Evolutionary conservation across 495 filamentous ascomycete species (phyloP).

Genomic region (Aspergillus steynii): DNA sequence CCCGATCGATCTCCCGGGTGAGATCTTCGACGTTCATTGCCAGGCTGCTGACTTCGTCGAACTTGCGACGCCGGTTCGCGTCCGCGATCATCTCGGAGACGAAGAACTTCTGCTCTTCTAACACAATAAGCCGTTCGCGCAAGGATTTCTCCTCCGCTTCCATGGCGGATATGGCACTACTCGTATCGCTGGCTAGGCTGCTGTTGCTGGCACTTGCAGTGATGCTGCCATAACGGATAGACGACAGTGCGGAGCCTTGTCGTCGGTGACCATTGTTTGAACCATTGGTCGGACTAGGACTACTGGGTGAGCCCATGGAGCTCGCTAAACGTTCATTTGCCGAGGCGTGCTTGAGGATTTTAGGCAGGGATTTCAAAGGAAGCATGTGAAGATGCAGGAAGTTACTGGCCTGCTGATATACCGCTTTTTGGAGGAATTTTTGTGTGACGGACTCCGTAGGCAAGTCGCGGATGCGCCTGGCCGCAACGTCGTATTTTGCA

Average conservation of each 20-base stretch:
- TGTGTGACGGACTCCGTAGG: slow-evolving; percentile 73
- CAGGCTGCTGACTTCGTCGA: slow-evolving; percentile 85
- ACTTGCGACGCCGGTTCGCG: slow-evolving; percentile 76
- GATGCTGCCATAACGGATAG: slow-evolving; percentile 56
- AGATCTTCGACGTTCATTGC: slow-evolving; percentile 83
- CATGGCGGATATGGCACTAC: slow-evolving; percentile 65
- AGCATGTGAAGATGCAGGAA: slow-evolving; percentile 94
- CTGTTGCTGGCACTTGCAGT: slow-evolving; percentile 53
- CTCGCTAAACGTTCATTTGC: slow-evolving; percentile 40
- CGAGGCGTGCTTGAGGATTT: slow-evolving; percentile 71
- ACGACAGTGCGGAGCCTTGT: slow-evolving; percentile 52
- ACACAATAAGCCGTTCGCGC: slow-evolving; percentile 78
- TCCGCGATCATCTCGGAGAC: slow-evolving; percentile 85
- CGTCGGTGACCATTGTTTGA: slow-evolving; percentile 37
- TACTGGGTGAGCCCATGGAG: slow-evolving; percentile 32
- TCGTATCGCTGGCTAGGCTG: slow-evolving; percentile 63
- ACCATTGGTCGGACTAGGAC: slow-evolving; percentile 29
- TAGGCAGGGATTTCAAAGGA: slow-evolving; percentile 82
- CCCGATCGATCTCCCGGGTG: slow-evolving; percentile 73
- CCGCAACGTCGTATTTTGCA: slow-evolving; percentile 82
- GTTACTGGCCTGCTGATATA: slow-evolving; percentile 78
- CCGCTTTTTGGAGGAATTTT: slow-evolving; percentile 73
- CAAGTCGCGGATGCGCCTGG: slow-evolving; percentile 78
- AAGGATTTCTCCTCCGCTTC: slow-evolving; percentile 87
- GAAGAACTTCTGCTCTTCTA: slow-evolving; percentile 94